phyloP scores from a whole-genome alignment of 2,329 filamentous ascomycete genomes.

The Alternaria solani region DNA sequence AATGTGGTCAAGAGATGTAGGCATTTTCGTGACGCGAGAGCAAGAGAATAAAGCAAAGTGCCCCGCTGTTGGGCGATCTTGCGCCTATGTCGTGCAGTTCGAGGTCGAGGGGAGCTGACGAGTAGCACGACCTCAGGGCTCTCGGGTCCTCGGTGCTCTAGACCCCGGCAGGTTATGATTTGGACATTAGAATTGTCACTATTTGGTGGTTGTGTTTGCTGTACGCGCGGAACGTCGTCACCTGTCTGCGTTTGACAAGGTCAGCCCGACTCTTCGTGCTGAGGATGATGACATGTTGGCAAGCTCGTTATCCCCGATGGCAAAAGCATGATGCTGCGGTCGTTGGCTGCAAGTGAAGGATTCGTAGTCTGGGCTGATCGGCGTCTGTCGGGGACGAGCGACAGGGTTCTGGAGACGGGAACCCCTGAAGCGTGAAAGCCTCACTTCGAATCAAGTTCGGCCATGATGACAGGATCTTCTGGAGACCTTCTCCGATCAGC shows the following conservation, averaged over 20 bases:
- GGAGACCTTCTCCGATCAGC: constrained; percentile 22
- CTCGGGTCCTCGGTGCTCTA: constrained; percentile 15
- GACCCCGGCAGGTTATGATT: constrained; percentile 1
- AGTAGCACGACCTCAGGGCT: constrained; percentile 8
- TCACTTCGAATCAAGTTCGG: constrained; percentile 4
- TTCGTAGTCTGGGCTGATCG: constrained; percentile 7
- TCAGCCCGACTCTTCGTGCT: neutral
- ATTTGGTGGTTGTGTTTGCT: neutral
- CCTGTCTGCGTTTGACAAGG: neutral
- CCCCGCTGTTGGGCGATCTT: constrained; percentile 1
- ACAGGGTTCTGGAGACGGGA: constrained; percentile 9
- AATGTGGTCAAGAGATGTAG: neutral
- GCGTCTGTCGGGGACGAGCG: constrained; percentile 2
- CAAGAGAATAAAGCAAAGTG: neutral
- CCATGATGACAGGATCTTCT: neutral
- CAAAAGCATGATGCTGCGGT: neutral
- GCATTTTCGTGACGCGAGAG: neutral
- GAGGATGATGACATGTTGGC: constrained; percentile 1
- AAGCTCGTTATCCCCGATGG: neutral
- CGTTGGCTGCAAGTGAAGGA: constrained; percentile 8
- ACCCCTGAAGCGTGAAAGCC: constrained; percentile 16
- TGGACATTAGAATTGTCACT: constrained; percentile 11
- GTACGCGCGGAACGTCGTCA: constrained; percentile 9
- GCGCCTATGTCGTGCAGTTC: constrained; percentile 4
- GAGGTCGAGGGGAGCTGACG: constrained; percentile 5